Base-by-base conservation (phyloP, 305 asterid species). In the Fraxinus albicans region DNA sequence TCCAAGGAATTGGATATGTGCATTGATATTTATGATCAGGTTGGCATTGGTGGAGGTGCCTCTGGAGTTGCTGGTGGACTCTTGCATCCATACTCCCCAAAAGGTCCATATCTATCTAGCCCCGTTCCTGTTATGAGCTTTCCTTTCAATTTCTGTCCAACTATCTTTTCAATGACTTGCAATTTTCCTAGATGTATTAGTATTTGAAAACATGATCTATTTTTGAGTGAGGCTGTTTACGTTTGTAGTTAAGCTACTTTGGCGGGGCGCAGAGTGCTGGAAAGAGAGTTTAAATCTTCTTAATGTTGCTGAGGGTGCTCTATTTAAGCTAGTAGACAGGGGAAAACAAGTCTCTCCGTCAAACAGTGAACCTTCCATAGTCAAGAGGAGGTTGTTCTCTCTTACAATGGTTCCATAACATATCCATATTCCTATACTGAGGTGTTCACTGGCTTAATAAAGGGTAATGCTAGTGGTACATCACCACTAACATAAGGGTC, bases 31-130 rank as follows among this genome's bases (percentile, higher is more conserved):
- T 95, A 92, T 81, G 98, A 97, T 87, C 98, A 93, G 86, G 91
- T 88, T 79, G 99, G 98, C 34, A 80, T 95, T 60, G 99, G 99
- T 58, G 99, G 99, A 77, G 99, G 99, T 83, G 99, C 98, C 33
- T 97, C 99, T 80, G 99, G 99, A 76, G 92, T 97, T 84, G 96
- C 98, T 86, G 99, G 98, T 60, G 98, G 99, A 36, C 98, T 97
- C 80, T 92, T 97, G 82, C 98, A 97, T 87, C 99, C 99, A 2
- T 97, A 97, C 84, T 92, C 98, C 42, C 98, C 99, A n/a, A 97
- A 95, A 93, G 98, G 98, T 94, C 63, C 79, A 8, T 42, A 25
- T 79, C 65, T 55, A 73, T 35, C 79, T 27, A 13, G 67, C 47
- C 79, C 58, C 15, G 38, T 31, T 50, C 70, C 77, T 83, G 31